Evolutionary conservation across 139 green algal genomes (phyloP).

Genomic region (Coelastrella sp.): DNA sequence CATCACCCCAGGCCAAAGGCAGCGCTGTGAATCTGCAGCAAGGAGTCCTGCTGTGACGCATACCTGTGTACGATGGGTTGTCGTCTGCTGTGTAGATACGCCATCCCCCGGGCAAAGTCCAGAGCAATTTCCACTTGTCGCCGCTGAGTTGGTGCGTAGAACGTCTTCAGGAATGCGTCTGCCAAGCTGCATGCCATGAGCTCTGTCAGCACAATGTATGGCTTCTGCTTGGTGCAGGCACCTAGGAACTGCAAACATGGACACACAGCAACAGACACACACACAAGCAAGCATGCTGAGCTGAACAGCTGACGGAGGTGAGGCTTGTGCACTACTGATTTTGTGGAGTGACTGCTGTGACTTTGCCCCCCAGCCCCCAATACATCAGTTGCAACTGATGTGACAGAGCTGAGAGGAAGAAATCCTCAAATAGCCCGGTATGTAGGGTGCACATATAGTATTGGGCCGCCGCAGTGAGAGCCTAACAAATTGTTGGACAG

Average conservation of each 20-base stretch:
- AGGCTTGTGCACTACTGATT: too few species aligned
- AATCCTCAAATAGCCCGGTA: neutral
- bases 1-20: too few species aligned
- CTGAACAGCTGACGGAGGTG: too few species aligned
- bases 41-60: neutral
- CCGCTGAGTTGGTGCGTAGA: slow-evolving; percentile 51
- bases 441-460: too few species aligned
- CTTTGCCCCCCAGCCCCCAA: too few species aligned
- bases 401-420: neutral
- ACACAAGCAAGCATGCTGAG: neutral
- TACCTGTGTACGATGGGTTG: slow-evolving; percentile 72
- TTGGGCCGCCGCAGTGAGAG: too few species aligned
- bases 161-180: slow-evolving; percentile 83
- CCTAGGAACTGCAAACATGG: slow-evolving; percentile 83
- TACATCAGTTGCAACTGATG: too few species aligned
- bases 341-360: too few species aligned
- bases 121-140: slow-evolving; percentile 85
- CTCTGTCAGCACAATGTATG: slow-evolving; percentile 90
- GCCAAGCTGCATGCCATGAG: slow-evolving; percentile 82
- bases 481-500: too few species aligned
- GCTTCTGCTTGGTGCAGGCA: slow-evolving; percentile 89
- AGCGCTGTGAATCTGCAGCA: too few species aligned
- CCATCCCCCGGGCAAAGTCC: slow-evolving; percentile 88
- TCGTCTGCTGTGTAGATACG: slow-evolving; percentile 87
- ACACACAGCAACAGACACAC: slow-evolving; percentile 14